Conservation (phyloP, 106 monocot genomes). For the Hemerocallis citrina region DNA sequence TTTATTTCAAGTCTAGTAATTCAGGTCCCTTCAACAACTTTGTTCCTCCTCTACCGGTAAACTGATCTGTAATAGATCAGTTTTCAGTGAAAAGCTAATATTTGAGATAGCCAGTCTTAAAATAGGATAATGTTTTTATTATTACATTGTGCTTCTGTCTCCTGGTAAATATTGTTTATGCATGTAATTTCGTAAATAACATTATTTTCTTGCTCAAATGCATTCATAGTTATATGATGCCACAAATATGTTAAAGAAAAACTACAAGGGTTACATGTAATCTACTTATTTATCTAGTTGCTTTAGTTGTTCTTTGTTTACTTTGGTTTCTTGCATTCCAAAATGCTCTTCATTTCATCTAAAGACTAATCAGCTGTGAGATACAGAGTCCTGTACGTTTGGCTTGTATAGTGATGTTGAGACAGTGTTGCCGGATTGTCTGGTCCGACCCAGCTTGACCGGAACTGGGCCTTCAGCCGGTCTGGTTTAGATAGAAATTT, state of each 20-base stretch:
- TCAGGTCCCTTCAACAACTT: too few species aligned
- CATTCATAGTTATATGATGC: too few species aligned
- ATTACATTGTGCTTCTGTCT: slow-evolving; percentile 34
- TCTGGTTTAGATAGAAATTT: too few species aligned
- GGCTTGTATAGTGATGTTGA: too few species aligned
- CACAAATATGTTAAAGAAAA: background rate
- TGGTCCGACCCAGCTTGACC: too few species aligned
- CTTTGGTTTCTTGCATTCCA: too few species aligned
- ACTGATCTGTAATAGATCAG: slow-evolving; percentile 1
- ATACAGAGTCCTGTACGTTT: too few species aligned
- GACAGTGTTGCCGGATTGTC: too few species aligned
- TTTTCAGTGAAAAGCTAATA: slow-evolving; percentile 1
- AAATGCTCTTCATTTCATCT: too few species aligned
- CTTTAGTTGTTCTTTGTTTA: background rate
- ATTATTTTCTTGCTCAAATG: background rate
- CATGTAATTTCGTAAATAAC: background rate
- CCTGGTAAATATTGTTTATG: slow-evolving; percentile 19
- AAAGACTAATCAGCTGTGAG: too few species aligned
- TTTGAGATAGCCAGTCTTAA: slow-evolving; percentile 2
- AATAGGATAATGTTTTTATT: slow-evolving; percentile 11
- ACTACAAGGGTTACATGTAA: background rate
- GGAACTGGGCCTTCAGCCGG: too few species aligned
- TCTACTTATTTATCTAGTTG: background rate
- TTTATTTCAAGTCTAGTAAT: too few species aligned
- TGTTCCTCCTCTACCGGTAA: slow-evolving; percentile 2